Conservation (phyloP, 805 yeast genomes). For the Kuraishia floccosa region DNA sequence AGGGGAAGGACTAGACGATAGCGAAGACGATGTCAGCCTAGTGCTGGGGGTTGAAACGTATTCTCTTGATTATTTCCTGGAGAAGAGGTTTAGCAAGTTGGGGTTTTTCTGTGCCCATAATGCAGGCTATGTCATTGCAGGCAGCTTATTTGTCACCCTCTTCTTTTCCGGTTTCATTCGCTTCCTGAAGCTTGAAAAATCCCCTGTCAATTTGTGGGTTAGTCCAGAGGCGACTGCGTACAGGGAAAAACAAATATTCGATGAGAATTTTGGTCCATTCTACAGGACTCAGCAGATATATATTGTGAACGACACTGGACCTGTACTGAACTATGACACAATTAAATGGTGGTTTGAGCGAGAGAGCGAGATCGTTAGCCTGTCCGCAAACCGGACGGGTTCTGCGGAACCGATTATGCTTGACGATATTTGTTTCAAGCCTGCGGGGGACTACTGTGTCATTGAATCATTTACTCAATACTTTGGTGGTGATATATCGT, state of each 20-base stretch:
- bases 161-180: constrained; percentile 40
- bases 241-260: constrained; percentile 57
- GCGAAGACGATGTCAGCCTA: constrained; percentile 18
- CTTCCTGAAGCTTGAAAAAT: constrained; percentile 50
- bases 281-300: constrained; percentile 81
- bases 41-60: constrained; percentile 27
- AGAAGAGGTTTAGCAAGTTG: constrained; percentile 31
- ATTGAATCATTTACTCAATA: constrained; percentile 86
- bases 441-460: constrained; percentile 70
- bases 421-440: constrained; percentile 73
- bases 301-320: constrained; percentile 56
- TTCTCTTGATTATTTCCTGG: constrained; percentile 34
- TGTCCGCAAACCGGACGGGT: constrained; percentile 11
- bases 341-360: constrained; percentile 85
- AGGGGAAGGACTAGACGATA: constrained; percentile 10
- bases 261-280: constrained; percentile 82
- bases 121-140: constrained; percentile 43
- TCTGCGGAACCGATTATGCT: constrained; percentile 19
- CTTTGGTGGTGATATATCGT: constrained; percentile 50
- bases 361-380: constrained; percentile 40
- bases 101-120: constrained; percentile 51
- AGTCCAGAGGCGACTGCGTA: constrained; percentile 64
- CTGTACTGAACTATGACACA: constrained; percentile 58
- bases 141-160: constrained; percentile 27
- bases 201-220: constrained; percentile 88